These are phyloP conservation scores for Fremontodendron californicum DNA, from an alignment of 345 rosid species.

Conservation along the genomic window DNA sequence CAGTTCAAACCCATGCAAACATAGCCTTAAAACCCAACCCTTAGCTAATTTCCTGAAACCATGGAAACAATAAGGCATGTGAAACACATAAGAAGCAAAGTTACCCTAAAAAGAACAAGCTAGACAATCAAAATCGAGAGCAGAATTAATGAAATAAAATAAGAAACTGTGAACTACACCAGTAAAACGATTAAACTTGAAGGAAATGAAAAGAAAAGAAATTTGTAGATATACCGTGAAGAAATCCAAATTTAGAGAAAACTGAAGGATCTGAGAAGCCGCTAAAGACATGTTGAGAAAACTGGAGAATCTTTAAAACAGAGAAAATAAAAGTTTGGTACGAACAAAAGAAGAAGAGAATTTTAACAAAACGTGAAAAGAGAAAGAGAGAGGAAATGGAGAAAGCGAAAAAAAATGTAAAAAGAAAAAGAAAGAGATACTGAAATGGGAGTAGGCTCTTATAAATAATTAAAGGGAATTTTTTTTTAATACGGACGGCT, in stretches of 20 bases:
- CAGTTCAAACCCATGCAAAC: neutral
- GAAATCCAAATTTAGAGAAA: slow-evolving; percentile 16
- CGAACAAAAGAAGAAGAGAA: neutral
- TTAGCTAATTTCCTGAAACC: neutral
- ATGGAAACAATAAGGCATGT: neutral
- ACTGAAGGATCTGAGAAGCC: slow-evolving; percentile 34
- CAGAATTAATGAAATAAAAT: neutral
- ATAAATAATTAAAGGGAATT: too few species aligned
- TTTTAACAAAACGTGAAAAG: neutral
- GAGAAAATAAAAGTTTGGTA: neutral
- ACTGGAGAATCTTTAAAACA: neutral
- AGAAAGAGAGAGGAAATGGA: neutral
- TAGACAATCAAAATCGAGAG: neutral
- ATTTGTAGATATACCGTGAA: slow-evolving; percentile 19
- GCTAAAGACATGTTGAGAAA: slow-evolving; percentile 20
- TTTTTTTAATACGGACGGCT: slow-evolving; percentile 16
- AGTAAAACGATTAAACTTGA: neutral
- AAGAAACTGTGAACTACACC: neutral
- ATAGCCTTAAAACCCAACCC: neutral
- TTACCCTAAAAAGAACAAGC: neutral
- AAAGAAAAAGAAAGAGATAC: slow-evolving; percentile 6
- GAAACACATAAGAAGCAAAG: neutral
- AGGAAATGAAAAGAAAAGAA: neutral
- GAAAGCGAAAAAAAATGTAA: neutral
- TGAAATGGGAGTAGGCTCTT: neutral